Evolutionary conservation across 352 stramenopile genomes (phyloP), one percentile per base, ranked within the genome.

Genomic region (Phytophthora ohioensis): DNA sequence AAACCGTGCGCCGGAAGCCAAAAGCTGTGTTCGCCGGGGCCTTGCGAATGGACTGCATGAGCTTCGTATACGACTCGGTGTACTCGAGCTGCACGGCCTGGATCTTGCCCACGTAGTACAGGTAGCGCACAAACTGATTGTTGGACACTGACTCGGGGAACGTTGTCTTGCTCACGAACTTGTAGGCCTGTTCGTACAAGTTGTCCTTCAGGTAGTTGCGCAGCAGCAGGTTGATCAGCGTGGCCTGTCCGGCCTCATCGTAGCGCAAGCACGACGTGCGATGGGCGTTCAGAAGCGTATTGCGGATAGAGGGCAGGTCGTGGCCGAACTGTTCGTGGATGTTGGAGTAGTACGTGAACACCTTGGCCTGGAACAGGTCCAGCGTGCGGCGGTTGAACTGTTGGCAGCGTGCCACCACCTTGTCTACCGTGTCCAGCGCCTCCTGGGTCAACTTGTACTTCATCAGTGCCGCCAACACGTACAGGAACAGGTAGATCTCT

Each of bases 111-210:
- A 94, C 87, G 75, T 99, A 99, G 79, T 99, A 99, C 58, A 99
- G 74, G 73, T 99, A 99, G 38, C 98, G 91, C 67, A 98, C 97
- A 62, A 99, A 96, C 85, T 99, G 97, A 80, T 99, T 99, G 87
- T 99, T 99, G n/a, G 92, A 98, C 21, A 97, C 92, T 6, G 80
- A 87, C 64, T 97, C 91, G 0, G 92, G 91, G 59, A 97, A 97
- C 36, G 80, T 87, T 21, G 91, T 94, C 82, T 97, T 97, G 55
- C 73, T 92, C 43, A 97, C 88, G 55, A 98, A 96, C 74, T 97
- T 98, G 76, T 96, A 97, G 7, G 93, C 95, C 67, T 97, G 91
- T 62, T 98, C 93, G 63, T 97, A 92, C 49, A 97, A 70, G 71
- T 98, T 97, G 31, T 97, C 83, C 53, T 90, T 77, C 47, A 98